Base-by-base conservation (phyloP, 2,329 filamentous ascomycete species). In the Colletotrichum graminicola region DNA sequence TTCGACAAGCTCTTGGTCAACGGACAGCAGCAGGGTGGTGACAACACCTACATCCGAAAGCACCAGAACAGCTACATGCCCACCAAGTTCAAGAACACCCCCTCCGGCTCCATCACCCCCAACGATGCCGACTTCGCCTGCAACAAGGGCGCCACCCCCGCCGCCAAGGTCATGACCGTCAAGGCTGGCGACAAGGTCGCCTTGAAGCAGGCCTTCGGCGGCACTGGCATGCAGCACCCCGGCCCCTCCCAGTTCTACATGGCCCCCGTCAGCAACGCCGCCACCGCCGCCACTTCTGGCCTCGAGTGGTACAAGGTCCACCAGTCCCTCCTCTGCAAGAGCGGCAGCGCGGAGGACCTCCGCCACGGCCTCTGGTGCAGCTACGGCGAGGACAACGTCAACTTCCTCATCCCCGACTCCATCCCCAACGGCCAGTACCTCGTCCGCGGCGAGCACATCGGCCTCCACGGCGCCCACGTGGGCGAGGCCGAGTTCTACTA, bases 381-480 rank as follows among this genome's bases (percentile, higher is more conserved):
- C 55, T 75, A 72, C 63, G 65, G 70, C 70, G 61, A 74, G 66
- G 69, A 73, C 67, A 51, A 64, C 23, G 59, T 78, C 36, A 65
- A 67, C 63, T 81, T 81, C 54, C 79, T 77, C 1, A 80, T 86
- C 41, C 84, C 84, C 2, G 77, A 75, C 36, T 78, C 77, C 49
- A 78, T 78, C 1, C 83, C 84, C 5, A 75, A 77, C 5, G 84
- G 84, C 14, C 78, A 85, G 71, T 85, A 86, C 75, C 77, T 86
- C 11, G 75, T 85, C 23, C 78, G 84, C 12, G 77, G 82, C 55
- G 84, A 86, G 76, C 84, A 86, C 71, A 83, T 86, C 63, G 84
- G 77, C 14, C 80, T 86, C 36, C 84, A 85, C 76, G 82, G 83
- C 73, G 83, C 74, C 18, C 73, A 76, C 62, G 62, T 52, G 43